phyloP scores from a whole-genome alignment of 1,139 yeast species.

The Geotrichum phurueaensis region DNA sequence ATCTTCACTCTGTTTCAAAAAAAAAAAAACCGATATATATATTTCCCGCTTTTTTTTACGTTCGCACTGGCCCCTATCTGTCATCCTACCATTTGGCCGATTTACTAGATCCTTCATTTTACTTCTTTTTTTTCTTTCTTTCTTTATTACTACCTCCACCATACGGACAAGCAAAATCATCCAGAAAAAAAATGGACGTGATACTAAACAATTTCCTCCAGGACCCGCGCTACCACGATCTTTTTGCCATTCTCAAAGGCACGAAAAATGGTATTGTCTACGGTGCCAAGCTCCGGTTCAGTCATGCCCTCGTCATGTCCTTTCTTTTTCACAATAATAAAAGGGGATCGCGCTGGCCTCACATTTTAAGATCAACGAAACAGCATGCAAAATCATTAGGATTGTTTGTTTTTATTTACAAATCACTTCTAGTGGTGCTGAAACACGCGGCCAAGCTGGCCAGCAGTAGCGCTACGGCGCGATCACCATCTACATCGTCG shows the following conservation, averaged over 20 bases:
- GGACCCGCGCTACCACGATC: conserved; percentile 35
- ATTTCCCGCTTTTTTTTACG: too few relatives aligned
- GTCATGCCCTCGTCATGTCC: conserved; percentile 66
- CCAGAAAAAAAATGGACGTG: neutral
- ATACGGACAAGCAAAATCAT: too few relatives aligned
- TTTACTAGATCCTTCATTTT: too few relatives aligned
- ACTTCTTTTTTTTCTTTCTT: too few relatives aligned
- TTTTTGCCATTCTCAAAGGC: conserved; percentile 35
- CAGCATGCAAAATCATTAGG: conserved; percentile 67
- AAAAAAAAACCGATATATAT: too few relatives aligned
- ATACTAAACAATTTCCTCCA: neutral
- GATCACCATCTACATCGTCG: neutral
- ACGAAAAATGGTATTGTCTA: conserved; percentile 48
- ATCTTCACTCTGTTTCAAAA: too few relatives aligned
- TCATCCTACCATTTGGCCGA: too few relatives aligned
- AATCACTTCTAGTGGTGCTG: conserved; percentile 35
- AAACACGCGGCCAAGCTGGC: conserved; percentile 14
- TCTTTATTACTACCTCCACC: neutral
- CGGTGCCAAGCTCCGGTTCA: conserved; percentile 68
- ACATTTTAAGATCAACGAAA: conserved; percentile 54
- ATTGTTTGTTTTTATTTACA: conserved; percentile 58
- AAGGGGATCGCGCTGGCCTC: conserved; percentile 38
- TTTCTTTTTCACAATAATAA: neutral
- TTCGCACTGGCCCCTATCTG: too few relatives aligned
- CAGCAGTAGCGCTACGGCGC: neutral